Percentiles rank a stretch among this genome's conserved stretches.
Evolutionary conservation across 352 stramenopile genomes (phyloP).

Genomic region (Pythium oligandrum): DNA sequence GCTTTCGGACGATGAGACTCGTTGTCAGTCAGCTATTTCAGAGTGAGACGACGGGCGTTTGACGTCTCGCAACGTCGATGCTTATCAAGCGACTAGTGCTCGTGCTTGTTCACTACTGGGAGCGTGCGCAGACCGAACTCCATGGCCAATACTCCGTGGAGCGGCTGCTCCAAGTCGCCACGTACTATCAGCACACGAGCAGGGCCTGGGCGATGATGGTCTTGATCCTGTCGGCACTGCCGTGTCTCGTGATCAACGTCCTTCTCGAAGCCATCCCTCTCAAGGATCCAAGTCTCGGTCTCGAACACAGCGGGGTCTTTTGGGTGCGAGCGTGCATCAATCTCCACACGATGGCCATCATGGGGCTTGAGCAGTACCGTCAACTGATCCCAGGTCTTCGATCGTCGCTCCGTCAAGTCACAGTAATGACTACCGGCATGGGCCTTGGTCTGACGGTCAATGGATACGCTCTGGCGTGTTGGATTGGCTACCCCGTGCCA

Average conservation of each 20-base stretch:
- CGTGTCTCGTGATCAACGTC: neutral
- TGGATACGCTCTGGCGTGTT: neutral
- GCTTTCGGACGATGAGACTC: too few species aligned
- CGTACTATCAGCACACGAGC: neutral
- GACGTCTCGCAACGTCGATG: too few species aligned
- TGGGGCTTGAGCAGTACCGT: slow-evolving; percentile 2
- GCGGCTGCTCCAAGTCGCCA: slow-evolving; percentile 4
- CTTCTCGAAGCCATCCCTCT: too few species aligned
- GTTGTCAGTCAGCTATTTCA: too few species aligned
- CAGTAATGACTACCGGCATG: neutral
- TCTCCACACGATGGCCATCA: neutral
- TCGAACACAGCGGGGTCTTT: too few species aligned
- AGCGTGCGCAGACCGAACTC: slow-evolving; percentile 6
- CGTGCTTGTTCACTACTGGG: too few species aligned
- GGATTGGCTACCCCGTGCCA: slow-evolving; percentile 11
- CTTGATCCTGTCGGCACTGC: slow-evolving; percentile 3
- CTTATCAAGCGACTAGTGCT: too few species aligned
- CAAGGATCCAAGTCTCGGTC: too few species aligned
- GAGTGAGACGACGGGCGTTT: too few species aligned
- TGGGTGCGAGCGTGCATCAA: too few species aligned
- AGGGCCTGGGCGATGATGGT: neutral
- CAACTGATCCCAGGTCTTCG: neutral
- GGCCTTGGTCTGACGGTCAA: neutral
- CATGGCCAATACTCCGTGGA: slow-evolving; percentile 18
- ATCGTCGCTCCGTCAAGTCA: slow-evolving; percentile 4